These are phyloP conservation scores for Cladosporium sp. DNA, from an alignment of 2,329 filamentous ascomycete genomes.

Conservation along the genomic window DNA sequence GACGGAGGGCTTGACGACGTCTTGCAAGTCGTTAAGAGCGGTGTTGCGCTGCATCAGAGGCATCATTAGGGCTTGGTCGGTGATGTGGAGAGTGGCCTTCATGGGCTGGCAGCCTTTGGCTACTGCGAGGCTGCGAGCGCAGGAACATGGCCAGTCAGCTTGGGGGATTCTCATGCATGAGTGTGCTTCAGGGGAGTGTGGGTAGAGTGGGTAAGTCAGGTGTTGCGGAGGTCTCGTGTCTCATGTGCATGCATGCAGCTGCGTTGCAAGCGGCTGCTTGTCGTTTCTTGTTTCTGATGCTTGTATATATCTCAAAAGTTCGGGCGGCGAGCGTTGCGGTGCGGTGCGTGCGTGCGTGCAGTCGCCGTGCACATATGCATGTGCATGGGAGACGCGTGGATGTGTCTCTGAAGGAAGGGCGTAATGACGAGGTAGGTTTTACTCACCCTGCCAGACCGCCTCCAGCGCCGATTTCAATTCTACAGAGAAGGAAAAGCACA, in stretches of 20 bases:
- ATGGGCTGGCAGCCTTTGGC: conserved; percentile 51
- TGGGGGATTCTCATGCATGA: not conserved
- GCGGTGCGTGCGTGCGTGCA: not conserved
- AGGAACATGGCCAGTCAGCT: not conserved
- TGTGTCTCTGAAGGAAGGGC: not conserved
- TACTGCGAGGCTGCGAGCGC: conserved; percentile 48
- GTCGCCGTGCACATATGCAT: too few relatives aligned
- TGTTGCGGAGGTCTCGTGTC: not conserved
- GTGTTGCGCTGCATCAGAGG: conserved; percentile 84
- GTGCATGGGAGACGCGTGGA: not conserved
- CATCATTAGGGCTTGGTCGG: conserved; percentile 84
- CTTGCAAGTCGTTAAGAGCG: conserved; percentile 66
- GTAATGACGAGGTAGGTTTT: not conserved
- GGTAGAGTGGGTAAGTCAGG: not conserved
- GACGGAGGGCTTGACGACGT: conserved; percentile 61
- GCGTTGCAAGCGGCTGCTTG: not conserved
- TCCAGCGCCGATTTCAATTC: conserved; percentile 87
- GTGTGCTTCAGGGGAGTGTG: not conserved
- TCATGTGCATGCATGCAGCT: not conserved
- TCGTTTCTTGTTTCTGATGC: not conserved
- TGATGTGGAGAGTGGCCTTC: conserved; percentile 64
- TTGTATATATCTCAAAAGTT: not conserved
- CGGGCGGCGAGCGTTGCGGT: not conserved
- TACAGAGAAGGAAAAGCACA: conserved; percentile 35
- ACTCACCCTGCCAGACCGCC: conserved; percentile 72